Evolutionary conservation across 2,329 filamentous ascomycete species (phyloP), one percentile per base, ranked within the genome.

Genomic region (Byssothecium circinans): DNA sequence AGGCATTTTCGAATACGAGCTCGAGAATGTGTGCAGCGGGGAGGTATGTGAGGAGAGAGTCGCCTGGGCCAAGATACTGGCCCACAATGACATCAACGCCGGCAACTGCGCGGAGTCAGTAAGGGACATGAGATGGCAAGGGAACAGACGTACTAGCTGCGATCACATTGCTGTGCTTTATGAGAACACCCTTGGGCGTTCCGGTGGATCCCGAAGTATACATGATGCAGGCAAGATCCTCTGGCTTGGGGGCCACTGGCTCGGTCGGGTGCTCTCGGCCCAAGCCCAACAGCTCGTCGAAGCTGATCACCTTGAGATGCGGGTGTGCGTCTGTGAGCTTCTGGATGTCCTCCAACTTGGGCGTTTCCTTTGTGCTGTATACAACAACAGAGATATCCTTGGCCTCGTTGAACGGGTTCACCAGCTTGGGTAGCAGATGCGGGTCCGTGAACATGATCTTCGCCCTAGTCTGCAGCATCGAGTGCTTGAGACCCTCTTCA

Each of bases 11-110:
- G 57, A 99, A 89, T 49, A 92, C 88, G 72, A 96, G 94, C 73
- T 99, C 94, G 62, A 99, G 85, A 63, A 97, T 97, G 69, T 99
- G 94, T 2, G 94, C 91, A 43, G 95, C 85, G 1, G 94, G 94
- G 12, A 99, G 83, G 72, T 97, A 99, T 18, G 91, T 90, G 37
- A 99, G 81, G 35, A 97, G 79, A 37, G 82, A 81, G 60, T 99
- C 94, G 37, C 81, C 83, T 48, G 87, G 84, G 50, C 85, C 86
- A 41, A 97, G 82, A 62, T 87, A 87, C 49, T 86, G 84, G 18
- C 88, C 88, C 39, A 97, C 85, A 52, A 89, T 85, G 34, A 81
- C 81, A 65, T 86, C 83, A 37, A 96, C 83, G 68, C 94, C 94
- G 38, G 92, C 87, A 56, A 96, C 74, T 72, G 53, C 22, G 20